Base-by-base conservation (phyloP, 805 yeast species). In the Henningerozyma blattae region DNA sequence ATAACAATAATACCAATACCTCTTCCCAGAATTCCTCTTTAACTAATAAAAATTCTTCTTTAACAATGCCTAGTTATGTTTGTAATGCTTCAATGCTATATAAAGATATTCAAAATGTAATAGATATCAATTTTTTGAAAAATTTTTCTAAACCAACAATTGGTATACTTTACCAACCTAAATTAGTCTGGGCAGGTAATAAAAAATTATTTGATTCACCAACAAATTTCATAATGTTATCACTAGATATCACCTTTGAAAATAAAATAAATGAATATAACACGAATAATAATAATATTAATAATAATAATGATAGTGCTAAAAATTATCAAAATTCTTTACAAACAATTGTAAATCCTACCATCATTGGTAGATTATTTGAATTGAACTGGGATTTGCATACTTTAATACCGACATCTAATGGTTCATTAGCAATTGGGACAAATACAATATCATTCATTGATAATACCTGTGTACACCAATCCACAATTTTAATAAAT, bases 111-210 rank as follows among this genome's bases (percentile, higher is more conserved):
- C 57, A 64, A 15, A 73, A 76, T 40, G 71, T 91, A 13, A 62
- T 79, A 2, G 94, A 83, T 48, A 65, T 78, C 44, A 74, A 72
- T 32, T 87, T 82, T 50, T 55, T 89, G 27, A 57, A 75, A 47
- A 77, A 77, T 36, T 89, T 84, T 49, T 62, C 79, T 42, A 91
- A 79, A 38, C 94, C 96, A 0, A 87, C 96, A 0, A 44, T 85
- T 15, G 89, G 80, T 0, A 65, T 85, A 4, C 50, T 85, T 18
- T 71, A 61, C 41, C 69, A 75, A 34, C 72, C 73, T 22, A 60
- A 58, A 14, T 64, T 69, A 15, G 73, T 86, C 0, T 84, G 95
- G 94, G 76, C 93, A 0, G 95, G 95, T 0, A 52, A 46, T 26
- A 34, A 42, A 16, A 44, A 46, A 32, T 26, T 46, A 19, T 39